phyloP scores from a whole-genome alignment of 2,329 filamentous ascomycete genomes.

The Fusarium metavorans region DNA sequence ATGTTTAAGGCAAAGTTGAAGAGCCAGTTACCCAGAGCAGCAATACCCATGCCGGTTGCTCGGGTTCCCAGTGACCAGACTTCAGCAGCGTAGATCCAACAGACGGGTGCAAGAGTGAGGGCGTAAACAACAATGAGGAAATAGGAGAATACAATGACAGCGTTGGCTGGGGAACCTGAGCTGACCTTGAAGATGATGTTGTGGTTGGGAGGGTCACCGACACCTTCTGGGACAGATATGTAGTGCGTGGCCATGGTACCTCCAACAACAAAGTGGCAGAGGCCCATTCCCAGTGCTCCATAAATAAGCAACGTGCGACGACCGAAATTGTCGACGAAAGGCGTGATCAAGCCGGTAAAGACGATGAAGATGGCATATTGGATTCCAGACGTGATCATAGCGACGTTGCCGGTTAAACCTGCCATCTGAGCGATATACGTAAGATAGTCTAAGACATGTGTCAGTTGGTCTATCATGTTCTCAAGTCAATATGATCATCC shows the following conservation, averaged over 20 bases:
- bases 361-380: slow-evolving; percentile 5
- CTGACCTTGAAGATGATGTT: neutral
- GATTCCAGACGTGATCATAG: neutral
- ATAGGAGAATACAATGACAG: neutral
- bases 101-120: neutral
- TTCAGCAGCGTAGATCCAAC: slow-evolving; percentile 10
- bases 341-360: neutral
- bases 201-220: neutral
- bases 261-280: neutral
- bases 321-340: neutral
- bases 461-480: neutral
- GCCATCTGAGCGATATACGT: slow-evolving; percentile 13
- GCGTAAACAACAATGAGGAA: neutral
- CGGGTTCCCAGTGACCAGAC: slow-evolving; percentile 1
- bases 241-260: neutral
- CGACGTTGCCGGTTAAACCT: slow-evolving; percentile 1
- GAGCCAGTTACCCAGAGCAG: neutral
- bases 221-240: neutral
- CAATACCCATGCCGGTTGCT: neutral
- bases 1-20: slow-evolving; percentile 5
- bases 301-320: neutral
- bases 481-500: neutral
- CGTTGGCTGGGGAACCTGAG: neutral
- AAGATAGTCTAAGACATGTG: neutral
- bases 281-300: neutral